Evolutionary conservation across 306 rosid genomes (phyloP).

Genomic region (Geum urbanum): DNA sequence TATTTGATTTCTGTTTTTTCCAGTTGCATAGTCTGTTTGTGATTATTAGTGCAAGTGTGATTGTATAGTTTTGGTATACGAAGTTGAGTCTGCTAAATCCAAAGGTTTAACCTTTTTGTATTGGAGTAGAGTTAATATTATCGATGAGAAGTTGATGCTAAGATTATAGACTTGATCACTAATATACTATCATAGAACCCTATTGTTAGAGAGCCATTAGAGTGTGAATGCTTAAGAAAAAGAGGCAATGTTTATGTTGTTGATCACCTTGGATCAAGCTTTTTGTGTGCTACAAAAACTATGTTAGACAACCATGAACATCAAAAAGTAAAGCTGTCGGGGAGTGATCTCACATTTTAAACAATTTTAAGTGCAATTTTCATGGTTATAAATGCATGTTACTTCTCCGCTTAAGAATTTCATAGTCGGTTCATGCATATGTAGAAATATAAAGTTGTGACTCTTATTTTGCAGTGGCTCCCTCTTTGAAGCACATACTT

Average conservation of each 20-base stretch:
- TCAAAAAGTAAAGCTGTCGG: neutral
- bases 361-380: neutral
- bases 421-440: neutral
- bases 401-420: neutral
- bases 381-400: neutral
- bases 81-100: neutral
- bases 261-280: neutral
- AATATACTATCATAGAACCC: neutral
- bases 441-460: neutral
- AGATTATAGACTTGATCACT: neutral
- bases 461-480: neutral
- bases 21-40: neutral
- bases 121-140: neutral
- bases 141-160: neutral
- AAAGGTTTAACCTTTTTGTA: neutral
- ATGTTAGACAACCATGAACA: neutral
- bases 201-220: neutral
- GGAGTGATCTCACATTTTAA: neutral
- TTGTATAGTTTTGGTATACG: neutral
- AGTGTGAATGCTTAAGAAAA: neutral
- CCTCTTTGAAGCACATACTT: neutral
- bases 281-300: neutral
- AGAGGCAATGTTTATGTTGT: neutral
- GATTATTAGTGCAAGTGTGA: neutral
- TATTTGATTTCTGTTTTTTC: neutral